A percentile compares a stretch with the other conserved stretches of the same genome.
Evolutionary conservation across 305 asterid genomes (phyloP).

Genomic region (Rubia tinctorum): DNA sequence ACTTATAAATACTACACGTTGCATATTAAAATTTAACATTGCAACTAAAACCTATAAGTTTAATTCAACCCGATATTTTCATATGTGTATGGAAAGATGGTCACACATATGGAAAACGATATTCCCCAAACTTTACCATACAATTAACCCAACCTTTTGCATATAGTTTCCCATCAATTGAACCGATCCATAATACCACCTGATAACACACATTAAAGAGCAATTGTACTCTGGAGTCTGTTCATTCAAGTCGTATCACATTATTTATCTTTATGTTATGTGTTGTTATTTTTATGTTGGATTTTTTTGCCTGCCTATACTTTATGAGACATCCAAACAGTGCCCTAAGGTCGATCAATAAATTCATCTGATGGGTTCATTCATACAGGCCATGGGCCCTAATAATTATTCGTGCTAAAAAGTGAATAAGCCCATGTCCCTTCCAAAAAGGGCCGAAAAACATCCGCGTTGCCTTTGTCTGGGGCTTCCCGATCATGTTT

Average conservation of each 20-base stretch:
- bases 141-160: no score
- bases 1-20: no score
- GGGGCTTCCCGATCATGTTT: background rate
- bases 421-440: background rate
- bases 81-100: no score
- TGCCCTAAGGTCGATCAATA: background rate
- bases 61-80: no score
- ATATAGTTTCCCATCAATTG: no score
- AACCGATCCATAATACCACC: no score
- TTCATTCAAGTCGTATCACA: background rate
- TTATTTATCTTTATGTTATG: no score
- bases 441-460: background rate
- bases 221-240: background rate
- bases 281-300: background rate
- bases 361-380: background rate
- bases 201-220: background rate
- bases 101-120: no score
- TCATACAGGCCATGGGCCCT: background rate
- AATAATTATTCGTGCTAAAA: background rate
- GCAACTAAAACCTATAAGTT: no score
- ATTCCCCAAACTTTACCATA: no score
- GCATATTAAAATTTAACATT: no score
- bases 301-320: background rate
- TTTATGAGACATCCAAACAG: background rate
- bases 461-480: background rate